Evolutionary conservation across 495 filamentous ascomycete genomes (phyloP).

Genomic region (Daldinia vernicosa): DNA sequence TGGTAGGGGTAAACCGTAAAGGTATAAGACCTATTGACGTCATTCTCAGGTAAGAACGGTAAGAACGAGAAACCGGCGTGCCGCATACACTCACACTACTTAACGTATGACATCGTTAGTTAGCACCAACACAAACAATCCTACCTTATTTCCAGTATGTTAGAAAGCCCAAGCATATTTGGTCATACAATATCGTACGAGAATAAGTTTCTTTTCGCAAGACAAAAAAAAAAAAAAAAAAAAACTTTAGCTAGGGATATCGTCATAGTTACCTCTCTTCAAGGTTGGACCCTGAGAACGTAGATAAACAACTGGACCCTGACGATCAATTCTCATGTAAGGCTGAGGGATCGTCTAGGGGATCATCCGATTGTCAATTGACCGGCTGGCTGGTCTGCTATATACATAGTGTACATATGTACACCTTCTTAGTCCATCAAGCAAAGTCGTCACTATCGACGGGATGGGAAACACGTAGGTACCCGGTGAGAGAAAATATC

Average conservation of each 20-base stretch:
- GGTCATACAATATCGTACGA: neutral
- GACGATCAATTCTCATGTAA: conserved; percentile 32
- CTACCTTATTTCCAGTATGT: neutral
- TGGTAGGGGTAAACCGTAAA: neutral
- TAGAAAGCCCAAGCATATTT: neutral
- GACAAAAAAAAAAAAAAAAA: neutral
- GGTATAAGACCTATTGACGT: conserved; percentile 15
- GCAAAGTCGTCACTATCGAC: neutral
- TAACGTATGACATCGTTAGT: too few relatives aligned
- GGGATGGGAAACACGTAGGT: neutral
- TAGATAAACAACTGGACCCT: conserved; percentile 33
- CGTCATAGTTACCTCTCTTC: conserved; percentile 7
- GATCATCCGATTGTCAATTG: conserved; percentile 6
- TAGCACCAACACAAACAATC: neutral
- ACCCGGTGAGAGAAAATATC: too few relatives aligned
- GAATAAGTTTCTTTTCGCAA: neutral
- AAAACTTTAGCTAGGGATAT: neutral
- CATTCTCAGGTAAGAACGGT: too few relatives aligned
- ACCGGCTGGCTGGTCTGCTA: neutral
- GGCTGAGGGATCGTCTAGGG: conserved; percentile 22
- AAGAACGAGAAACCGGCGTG: neutral
- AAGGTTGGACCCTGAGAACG: conserved; percentile 6
- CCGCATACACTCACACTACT: too few relatives aligned
- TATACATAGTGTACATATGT: too few relatives aligned
- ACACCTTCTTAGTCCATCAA: neutral